A percentile compares a stretch with the other conserved stretches of the same genome.
Conservation (phyloP, 352 stramenopile species). For the Phytophthora melonis region DNA sequence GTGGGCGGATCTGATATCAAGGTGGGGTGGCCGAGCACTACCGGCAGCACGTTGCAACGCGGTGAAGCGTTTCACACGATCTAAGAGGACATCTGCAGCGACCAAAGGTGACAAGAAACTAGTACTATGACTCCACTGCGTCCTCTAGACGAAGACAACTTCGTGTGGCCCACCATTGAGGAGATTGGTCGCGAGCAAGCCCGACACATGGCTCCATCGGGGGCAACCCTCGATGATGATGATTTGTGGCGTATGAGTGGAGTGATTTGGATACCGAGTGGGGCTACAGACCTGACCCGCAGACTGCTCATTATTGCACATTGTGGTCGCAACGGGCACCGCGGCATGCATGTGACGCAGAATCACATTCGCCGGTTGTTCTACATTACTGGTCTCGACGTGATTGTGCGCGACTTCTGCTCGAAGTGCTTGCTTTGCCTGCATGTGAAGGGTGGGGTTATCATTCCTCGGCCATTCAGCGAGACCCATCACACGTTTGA, state of each 20-base stretch:
- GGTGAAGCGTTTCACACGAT: neutral
- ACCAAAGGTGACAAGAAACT: neutral
- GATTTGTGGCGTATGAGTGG: slow-evolving; percentile 6
- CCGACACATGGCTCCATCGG: neutral
- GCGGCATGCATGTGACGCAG: slow-evolving; percentile 18
- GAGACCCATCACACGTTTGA: slow-evolving; percentile 21
- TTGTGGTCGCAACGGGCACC: slow-evolving; percentile 12
- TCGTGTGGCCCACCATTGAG: slow-evolving; percentile 6
- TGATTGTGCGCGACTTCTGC: slow-evolving; percentile 16
- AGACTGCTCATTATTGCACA: slow-evolving; percentile 14
- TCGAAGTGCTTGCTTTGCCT: slow-evolving; percentile 25
- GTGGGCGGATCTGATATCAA: slow-evolving; percentile 17
- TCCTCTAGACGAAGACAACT: slow-evolving; percentile 1
- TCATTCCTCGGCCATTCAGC: slow-evolving; percentile 19
- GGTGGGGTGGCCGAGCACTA: slow-evolving; percentile 15
- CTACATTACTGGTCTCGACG: slow-evolving; percentile 4
- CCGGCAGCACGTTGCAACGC: neutral
- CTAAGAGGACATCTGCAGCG: neutral
- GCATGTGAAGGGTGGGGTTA: slow-evolving; percentile 17
- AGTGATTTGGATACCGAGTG: slow-evolving; percentile 10
- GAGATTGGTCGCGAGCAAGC: slow-evolving; percentile 11
- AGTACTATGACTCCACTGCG: neutral
- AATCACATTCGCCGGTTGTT: slow-evolving; percentile 19
- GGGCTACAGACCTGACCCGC: neutral
- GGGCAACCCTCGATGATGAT: neutral